phyloP scores from a whole-genome alignment of 768 basidiomycete genomes.

The Amanita jacksonii region DNA sequence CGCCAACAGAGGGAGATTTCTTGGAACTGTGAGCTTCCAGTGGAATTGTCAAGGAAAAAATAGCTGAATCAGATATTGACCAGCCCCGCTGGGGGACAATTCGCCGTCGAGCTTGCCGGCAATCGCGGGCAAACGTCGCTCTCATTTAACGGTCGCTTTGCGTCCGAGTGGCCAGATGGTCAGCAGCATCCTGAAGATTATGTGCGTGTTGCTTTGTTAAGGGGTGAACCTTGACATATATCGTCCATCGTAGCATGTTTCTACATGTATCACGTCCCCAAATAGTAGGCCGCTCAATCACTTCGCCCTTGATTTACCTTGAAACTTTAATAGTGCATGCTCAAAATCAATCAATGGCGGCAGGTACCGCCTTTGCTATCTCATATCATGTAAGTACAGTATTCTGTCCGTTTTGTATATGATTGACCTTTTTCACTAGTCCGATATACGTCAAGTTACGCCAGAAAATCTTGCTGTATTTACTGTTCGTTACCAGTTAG shows the following conservation, averaged over 20 bases:
- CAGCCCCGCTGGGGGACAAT: constrained; percentile 39
- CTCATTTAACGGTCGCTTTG: constrained; percentile 29
- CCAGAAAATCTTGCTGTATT: constrained; percentile 43
- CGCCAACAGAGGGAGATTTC: constrained; percentile 31
- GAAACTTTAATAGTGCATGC: constrained; percentile 33
- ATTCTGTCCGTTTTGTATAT: not conserved
- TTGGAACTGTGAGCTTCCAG: constrained; percentile 30
- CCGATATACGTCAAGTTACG: constrained; percentile 36
- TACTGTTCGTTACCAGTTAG: constrained; percentile 38
- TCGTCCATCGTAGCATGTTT: constrained; percentile 21
- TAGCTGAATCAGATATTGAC: not conserved
- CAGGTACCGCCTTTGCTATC: constrained; percentile 48
- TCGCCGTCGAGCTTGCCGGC: constrained; percentile 38
- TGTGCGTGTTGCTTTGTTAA: constrained; percentile 20
- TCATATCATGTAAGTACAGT: constrained; percentile 31
- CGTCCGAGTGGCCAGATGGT: constrained; percentile 39
- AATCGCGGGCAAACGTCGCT: constrained; percentile 40
- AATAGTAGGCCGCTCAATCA: constrained; percentile 29
- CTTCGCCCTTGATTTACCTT: constrained; percentile 1
- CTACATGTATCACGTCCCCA: constrained; percentile 34
- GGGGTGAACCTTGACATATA: not conserved
- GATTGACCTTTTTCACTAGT: constrained; percentile 20
- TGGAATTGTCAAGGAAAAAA: not conserved
- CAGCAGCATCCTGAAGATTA: constrained; percentile 32
- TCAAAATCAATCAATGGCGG: constrained; percentile 39